Evolutionary conservation across 2,329 filamentous ascomycete species (phyloP), one percentile per base, ranked within the genome.

Genomic region (Pseudopithomyces maydicus): DNA sequence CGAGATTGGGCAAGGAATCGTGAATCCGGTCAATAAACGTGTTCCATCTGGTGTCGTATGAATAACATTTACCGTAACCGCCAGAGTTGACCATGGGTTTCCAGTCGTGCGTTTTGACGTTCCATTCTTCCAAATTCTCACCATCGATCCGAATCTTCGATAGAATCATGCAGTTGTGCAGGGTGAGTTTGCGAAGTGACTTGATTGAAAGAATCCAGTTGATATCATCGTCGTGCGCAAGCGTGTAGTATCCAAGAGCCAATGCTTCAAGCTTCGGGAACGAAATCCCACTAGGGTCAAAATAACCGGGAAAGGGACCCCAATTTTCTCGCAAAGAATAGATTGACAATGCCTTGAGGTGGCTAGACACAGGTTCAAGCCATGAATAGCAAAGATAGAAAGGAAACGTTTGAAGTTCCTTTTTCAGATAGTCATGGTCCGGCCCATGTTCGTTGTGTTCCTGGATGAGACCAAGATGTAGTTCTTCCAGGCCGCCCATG

Each of bases 301-400:
- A 57, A 39, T 53, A 53, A n/a, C 58, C 58, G 5, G 58, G 55
- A 36, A 60, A 60, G 2, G 55, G 55, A 17, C 58, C 58, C 58
- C 55, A 60, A 14, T 57, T 60, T n/a, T 57, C 54, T 11, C 8
- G 29, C 6, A 2, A 10, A 17, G 32, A 32, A 17, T 55, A 57
- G 19, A 60, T 42, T 6, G 54, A 55, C 7, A 57, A 38, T 6
- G 50, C 47, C 26, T 42, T 48, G n/a, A 60, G 39, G 15, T 60
- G 55, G 7, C 43, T 11, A 2, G 57, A 52, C 6, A 60, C 46
- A 12, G 57, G 57, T 8, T 32, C 23, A 8, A 60, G 57, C 57
- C 57, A 60, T 36, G 52, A 11, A 6, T 26, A 41, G 29, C 46
- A 39, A 5, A 59, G 29, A 22, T 59, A 42, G 12, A 36, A 35